These are phyloP conservation scores for Penicillium subrubescens DNA, from an alignment of 495 filamentous ascomycete species.

Conservation along the genomic window DNA sequence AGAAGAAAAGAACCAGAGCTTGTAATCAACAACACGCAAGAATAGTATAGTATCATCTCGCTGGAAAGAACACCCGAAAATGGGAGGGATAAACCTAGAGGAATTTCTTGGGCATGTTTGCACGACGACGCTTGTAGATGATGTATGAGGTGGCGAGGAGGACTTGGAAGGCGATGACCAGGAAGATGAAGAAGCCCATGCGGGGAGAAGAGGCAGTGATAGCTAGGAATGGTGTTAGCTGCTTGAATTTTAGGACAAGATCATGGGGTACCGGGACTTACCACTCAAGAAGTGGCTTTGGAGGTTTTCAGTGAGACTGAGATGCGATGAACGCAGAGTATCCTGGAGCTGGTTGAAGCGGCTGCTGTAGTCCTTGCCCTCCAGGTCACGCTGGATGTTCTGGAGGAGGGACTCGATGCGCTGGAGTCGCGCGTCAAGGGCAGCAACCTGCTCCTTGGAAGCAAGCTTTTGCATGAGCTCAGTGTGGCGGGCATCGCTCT, in stretches of 20 bases:
- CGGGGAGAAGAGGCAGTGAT: slow-evolving; percentile 61
- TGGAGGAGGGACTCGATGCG: slow-evolving; percentile 59
- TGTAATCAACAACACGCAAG: slow-evolving; percentile 20
- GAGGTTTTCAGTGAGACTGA: slow-evolving; percentile 58
- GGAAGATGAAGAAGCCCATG: slow-evolving; percentile 71
- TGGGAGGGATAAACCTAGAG: slow-evolving; percentile 51
- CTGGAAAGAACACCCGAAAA: neutral
- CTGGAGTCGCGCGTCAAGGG: slow-evolving; percentile 55
- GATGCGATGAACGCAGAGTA: slow-evolving; percentile 72
- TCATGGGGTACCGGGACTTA: slow-evolving; percentile 21
- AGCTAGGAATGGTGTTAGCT: slow-evolving; percentile 45
- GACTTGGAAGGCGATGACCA: slow-evolving; percentile 76
- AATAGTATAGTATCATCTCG: slow-evolving; percentile 10
- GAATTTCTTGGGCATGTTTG: slow-evolving; percentile 86
- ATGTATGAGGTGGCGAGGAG: slow-evolving; percentile 69
- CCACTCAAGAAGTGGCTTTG: slow-evolving; percentile 38
- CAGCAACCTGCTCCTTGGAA: slow-evolving; percentile 55
- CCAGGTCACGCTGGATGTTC: slow-evolving; percentile 64
- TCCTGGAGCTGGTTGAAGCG: slow-evolving; percentile 72
- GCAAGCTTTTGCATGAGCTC: slow-evolving; percentile 53
- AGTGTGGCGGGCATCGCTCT: slow-evolving; percentile 61
- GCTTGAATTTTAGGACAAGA: neutral
- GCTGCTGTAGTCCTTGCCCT: slow-evolving; percentile 71
- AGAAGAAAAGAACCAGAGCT: slow-evolving; percentile 14
- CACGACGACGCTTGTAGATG: slow-evolving; percentile 78